Conservation (phyloP, 805 yeast species). For the Clavispora vitiphila region DNA sequence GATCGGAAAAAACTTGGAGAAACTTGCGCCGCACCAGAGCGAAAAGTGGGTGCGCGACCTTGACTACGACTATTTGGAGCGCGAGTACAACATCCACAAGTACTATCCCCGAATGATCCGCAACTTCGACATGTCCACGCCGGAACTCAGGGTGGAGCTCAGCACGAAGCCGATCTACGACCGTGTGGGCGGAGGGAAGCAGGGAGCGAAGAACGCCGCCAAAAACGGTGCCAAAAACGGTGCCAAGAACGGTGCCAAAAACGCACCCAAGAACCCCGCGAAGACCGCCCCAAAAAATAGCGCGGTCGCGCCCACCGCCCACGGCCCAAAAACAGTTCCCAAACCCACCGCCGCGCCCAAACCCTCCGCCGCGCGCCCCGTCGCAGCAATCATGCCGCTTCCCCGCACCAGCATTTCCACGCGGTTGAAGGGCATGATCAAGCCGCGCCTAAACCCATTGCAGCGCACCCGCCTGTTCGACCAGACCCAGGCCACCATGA, state of each 20-base stretch:
- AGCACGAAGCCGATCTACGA: constrained; percentile 36
- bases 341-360: neutral
- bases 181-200: constrained; percentile 31
- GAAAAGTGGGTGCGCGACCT: constrained; percentile 20
- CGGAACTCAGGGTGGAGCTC: constrained; percentile 29
- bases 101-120: constrained; percentile 37
- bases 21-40: constrained; percentile 6
- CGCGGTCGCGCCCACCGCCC: neutral
- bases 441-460: constrained; percentile 4
- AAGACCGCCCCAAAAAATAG: no score
- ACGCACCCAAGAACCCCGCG: neutral
- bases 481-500: constrained; percentile 34
- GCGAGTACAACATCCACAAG: constrained; percentile 29
- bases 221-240: neutral
- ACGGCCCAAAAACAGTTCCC: no score
- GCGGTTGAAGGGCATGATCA: constrained; percentile 1
- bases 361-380: neutral
- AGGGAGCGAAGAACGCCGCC: constrained; percentile 12
- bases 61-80: constrained; percentile 34
- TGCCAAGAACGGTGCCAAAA: neutral
- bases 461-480: constrained; percentile 25
- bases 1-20: constrained; percentile 3
- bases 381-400: neutral
- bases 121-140: constrained; percentile 33
- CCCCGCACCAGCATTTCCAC: constrained; percentile 3